Evolutionary conservation across 768 basidiomycete species (phyloP).

Genomic region (Leccinum incarnatum): DNA sequence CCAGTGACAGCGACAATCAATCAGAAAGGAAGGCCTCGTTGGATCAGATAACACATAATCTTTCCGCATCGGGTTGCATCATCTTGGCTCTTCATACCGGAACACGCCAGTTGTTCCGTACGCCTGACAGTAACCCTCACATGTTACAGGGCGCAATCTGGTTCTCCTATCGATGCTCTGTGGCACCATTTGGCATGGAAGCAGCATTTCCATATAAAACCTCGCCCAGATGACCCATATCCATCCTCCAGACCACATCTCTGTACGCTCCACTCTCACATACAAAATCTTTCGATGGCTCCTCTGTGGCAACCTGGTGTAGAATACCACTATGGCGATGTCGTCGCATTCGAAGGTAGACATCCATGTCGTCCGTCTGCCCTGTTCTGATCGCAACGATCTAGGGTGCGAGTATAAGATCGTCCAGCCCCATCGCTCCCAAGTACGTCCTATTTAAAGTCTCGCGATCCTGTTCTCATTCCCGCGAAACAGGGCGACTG

Average conservation of each 20-base stretch:
- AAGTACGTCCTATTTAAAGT: constrained; percentile 39
- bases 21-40: constrained; percentile 2
- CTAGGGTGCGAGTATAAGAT: constrained; percentile 58
- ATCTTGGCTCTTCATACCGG: constrained; percentile 3
- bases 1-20: not conserved
- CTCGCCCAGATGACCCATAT: not conserved
- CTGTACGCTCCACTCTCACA: constrained; percentile 6
- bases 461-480: not conserved
- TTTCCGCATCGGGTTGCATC: constrained; percentile 12
- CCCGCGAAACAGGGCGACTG: constrained; percentile 53
- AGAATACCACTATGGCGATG: constrained; percentile 50
- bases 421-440: constrained; percentile 68
- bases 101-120: not conserved
- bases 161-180: constrained; percentile 8
- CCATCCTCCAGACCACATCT: constrained; percentile 2
- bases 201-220: constrained; percentile 23
- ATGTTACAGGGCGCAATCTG: not conserved
- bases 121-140: not conserved
- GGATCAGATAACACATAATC: constrained; percentile 26
- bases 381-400: constrained; percentile 12
- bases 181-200: constrained; percentile 1
- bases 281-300: constrained; percentile 34
- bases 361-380: not conserved
- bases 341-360: constrained; percentile 57
- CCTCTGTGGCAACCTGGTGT: constrained; percentile 61